These are phyloP conservation scores for Fusarium circinatum DNA, from an alignment of 2,329 filamentous ascomycete species.

Conservation along the genomic window DNA sequence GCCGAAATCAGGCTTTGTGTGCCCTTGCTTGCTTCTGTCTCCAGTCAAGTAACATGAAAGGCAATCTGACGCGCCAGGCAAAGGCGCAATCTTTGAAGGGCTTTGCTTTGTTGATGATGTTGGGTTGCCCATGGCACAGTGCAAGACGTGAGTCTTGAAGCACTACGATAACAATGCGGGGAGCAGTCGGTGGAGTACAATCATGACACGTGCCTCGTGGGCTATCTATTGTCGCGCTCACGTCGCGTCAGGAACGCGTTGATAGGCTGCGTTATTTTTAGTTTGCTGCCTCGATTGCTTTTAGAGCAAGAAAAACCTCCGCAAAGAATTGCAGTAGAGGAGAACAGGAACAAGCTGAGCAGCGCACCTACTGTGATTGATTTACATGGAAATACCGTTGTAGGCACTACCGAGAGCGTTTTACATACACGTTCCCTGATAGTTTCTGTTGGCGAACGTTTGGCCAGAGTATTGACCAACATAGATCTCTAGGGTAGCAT, in stretches of 20 bases:
- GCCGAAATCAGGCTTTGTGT: background rate
- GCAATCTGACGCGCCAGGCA: background rate
- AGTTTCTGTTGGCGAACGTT: background rate
- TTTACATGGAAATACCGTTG: background rate
- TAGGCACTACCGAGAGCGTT: fast-evolving
- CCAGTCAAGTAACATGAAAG: background rate
- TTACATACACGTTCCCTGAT: no score
- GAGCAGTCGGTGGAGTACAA: background rate
- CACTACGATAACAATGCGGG: background rate
- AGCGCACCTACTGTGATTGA: fast-evolving
- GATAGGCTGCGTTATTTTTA: background rate
- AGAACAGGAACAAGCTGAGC: fast-evolving
- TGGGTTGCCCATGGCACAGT: background rate
- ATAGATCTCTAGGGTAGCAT: background rate
- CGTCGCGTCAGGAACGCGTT: background rate
- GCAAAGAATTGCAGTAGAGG: no score
- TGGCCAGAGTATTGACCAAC: background rate
- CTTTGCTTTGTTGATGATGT: background rate
- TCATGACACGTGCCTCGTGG: background rate
- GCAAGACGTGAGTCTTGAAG: background rate
- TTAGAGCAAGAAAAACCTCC: fast-evolving
- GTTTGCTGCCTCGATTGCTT: fast-evolving
- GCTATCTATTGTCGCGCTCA: no score
- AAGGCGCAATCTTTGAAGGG: no score
- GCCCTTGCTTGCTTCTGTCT: background rate